Conservation (phyloP, 78 protist species). For the Creolimax fragrantissima region DNA sequence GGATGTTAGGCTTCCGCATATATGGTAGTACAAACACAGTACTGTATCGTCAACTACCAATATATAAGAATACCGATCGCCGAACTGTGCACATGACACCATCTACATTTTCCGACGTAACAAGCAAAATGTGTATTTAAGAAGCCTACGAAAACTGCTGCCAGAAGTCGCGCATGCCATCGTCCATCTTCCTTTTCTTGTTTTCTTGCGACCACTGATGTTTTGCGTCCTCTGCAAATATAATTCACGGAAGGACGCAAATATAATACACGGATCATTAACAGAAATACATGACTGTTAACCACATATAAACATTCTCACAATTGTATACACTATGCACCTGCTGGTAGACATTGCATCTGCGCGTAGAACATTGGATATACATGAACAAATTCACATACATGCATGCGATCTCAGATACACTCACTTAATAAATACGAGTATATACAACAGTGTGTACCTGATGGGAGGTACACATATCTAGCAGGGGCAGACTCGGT, state of each 20-base stretch:
- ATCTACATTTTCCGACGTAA: no score
- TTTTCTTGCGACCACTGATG: not conserved
- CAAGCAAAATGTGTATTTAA: no score
- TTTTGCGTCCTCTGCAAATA: not conserved
- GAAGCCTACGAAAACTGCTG: not conserved
- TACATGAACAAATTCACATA: not conserved
- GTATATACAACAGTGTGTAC: not conserved
- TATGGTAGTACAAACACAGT: no score
- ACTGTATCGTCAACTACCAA: no score
- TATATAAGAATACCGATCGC: no score
- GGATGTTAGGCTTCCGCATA: no score
- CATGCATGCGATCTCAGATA: no score
- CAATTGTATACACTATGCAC: not conserved
- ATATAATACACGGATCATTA: not conserved
- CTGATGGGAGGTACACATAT: constrained; percentile 15
- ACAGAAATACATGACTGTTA: not conserved
- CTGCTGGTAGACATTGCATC: no score
- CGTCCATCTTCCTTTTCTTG: not conserved
- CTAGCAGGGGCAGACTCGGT: constrained; percentile 6
- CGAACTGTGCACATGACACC: no score
- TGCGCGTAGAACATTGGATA: no score
- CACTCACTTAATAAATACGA: no score
- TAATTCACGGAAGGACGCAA: not conserved
- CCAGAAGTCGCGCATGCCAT: constrained; percentile 15
- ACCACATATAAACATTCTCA: not conserved